Conservation (phyloP, 2,329 filamentous ascomycete genomes). For the Elsinoe australis region DNA sequence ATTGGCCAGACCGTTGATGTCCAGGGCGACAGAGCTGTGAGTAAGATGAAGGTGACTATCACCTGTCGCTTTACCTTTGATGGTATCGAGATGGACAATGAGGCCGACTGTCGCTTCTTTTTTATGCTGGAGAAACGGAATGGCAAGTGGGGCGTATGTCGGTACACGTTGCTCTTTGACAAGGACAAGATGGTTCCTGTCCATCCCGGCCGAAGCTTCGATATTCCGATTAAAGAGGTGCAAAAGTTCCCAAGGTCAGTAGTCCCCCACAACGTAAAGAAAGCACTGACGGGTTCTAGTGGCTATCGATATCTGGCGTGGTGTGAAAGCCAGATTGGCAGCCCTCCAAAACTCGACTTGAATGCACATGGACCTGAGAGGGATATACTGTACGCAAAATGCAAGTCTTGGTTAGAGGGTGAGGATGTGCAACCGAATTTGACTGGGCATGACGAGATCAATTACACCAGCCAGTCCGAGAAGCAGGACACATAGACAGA, state of each 20-base stretch:
- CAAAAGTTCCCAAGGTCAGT: constrained; percentile 19
- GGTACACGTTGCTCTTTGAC: constrained; percentile 29
- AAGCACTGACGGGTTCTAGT: background rate
- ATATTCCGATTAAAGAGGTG: constrained; percentile 20
- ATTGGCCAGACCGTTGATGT: constrained; percentile 21
- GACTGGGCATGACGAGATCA: constrained; percentile 19
- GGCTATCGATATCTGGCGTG: constrained; percentile 21
- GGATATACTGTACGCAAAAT: constrained; percentile 20
- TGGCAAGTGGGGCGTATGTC: constrained; percentile 19
- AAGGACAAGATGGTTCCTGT: constrained; percentile 30
- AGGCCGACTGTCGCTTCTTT: constrained; percentile 20
- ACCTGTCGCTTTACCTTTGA: constrained; percentile 21
- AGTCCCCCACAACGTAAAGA: background rate
- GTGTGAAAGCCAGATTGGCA: constrained; percentile 18
- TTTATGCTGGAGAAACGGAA: constrained; percentile 21
- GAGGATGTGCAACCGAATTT: constrained; percentile 18
- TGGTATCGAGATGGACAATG: constrained; percentile 22
- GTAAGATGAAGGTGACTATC: constrained; percentile 22
- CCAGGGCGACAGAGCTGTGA: constrained; percentile 18
- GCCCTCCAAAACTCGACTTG: constrained; percentile 19
- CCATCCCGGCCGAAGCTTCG: constrained; percentile 17
- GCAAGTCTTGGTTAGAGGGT: constrained; percentile 21
- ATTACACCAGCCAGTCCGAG: background rate
- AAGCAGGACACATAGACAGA: too few species aligned
- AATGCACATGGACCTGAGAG: constrained; percentile 20